A percentile compares a stretch with the other conserved stretches of the same genome.
These are phyloP conservation scores for Skeletonema potamos DNA, from an alignment of 108 stramenopile species.

Conservation along the genomic window DNA sequence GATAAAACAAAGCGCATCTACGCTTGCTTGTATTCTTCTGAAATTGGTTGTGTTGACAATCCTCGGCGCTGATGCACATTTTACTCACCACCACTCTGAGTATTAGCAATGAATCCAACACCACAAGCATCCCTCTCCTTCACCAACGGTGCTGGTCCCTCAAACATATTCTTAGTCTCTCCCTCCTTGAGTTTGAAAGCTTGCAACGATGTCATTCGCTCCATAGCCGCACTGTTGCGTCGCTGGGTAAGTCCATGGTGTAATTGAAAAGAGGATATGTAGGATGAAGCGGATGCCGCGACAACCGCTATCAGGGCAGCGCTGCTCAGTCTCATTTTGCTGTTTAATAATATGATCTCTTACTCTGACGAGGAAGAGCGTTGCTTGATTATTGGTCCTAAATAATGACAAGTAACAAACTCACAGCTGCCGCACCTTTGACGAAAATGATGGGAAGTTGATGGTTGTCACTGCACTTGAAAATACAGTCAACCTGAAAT, in stretches of 20 bases:
- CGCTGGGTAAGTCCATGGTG: not conserved
- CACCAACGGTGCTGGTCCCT: slow-evolving; percentile 72
- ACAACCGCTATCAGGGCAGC: slow-evolving; percentile 1
- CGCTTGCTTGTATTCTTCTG: not conserved
- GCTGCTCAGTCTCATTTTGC: not conserved
- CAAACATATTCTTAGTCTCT: slow-evolving; percentile 70
- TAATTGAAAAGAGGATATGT: not conserved
- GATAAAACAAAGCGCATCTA: slow-evolving; percentile 3
- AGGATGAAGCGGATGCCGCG: not conserved
- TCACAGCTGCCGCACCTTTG: not conserved
- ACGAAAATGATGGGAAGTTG: not conserved
- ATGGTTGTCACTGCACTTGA: not conserved
- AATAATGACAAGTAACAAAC: not conserved
- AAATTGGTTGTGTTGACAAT: not conserved
- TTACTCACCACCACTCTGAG: slow-evolving; percentile 64
- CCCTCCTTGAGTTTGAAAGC: slow-evolving; percentile 46
- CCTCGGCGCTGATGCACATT: not conserved
- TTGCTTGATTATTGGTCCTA: not conserved
- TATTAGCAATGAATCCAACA: slow-evolving; percentile 94
- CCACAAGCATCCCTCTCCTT: slow-evolving; percentile 98
- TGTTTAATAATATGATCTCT: not conserved
- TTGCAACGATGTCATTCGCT: not conserved
- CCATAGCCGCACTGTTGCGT: not conserved
- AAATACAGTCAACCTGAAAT: not conserved
- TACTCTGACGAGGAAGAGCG: not conserved